Evolutionary conservation across 169 alveolate genomes (phyloP), one percentile per base, ranked within the genome.

Genomic region (Cryptosporidium ryanae): DNA sequence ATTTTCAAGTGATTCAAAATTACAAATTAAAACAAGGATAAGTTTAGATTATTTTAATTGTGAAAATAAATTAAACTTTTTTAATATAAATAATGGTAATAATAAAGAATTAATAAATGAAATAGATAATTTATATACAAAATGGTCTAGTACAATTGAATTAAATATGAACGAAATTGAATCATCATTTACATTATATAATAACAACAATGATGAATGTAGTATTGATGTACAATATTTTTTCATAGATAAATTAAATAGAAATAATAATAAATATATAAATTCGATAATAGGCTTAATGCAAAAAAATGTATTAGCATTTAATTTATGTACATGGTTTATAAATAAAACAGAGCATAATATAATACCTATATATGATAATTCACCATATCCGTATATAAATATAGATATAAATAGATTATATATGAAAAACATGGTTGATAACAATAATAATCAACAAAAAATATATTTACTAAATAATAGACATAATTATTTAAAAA

Each of bases 301-400:
- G 68, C 87, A 76, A 31, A 76, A 38, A 4, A 55, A 76, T 25
- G 50, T 76, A 23, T 21, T 76, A 1, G 87, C 64, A 18, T 76
- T 76, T 23, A 76, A 65, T 43, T 25, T 61, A 43, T 32, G 71
- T 10, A 76, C 76, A 5, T 76, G 87, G 87, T 76, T 76, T 27
- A 76, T 76, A 34, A 76, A 76, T 38, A 76, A 76, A 0, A 76
- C 87, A 5, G 27, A 61, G 21, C 87, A 76, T 25, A 54, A 61
- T 21, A 34, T 76, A 10, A 61, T 76, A 8, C 87, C 87, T 12
- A 55, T 76, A n/a, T 55, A 23, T 55, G 87, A 76, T 27, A 76
- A 61, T 15, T 31, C 68, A 21, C 76, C 87, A 13, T 76, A 57
- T 76, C 87, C 87, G 23, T 59, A 59, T 76, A 76, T 76, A 13